Evolutionary conservation across 257 asterid genomes (phyloP), one percentile per base, ranked within the genome.

Genomic region (Schizonepeta tenuifolia): DNA sequence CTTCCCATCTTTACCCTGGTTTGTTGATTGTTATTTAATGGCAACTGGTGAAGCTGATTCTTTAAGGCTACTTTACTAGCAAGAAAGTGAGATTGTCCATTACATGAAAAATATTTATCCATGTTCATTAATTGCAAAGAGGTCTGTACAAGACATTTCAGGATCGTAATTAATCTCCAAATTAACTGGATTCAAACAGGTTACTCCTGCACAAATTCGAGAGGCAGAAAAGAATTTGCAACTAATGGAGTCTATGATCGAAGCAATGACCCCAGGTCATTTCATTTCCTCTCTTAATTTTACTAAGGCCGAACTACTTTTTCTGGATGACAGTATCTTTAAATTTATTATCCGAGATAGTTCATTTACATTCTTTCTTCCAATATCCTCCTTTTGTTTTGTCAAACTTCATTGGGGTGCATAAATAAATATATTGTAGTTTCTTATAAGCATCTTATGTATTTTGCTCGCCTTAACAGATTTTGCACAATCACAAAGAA

Each of bases 121-220:
- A 55, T 47, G 65, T 77, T 63, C 69, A 38, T 75, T 11, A 22
- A 28, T n/a, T 71, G 46, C 72, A 67, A 54, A 53, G 50, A 18
- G 58, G 49, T 72, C 21, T 40, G 41, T 58, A 9, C 55, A 70
- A 56, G 65, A 69, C 58, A 70, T 68, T 73, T 71, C 68, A 22
- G 26, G 65, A 60, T 53, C 65, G 61, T 72, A 62, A 66, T 31
- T 49, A 15, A 68, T 60, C 31, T 67, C 72, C 66, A 59, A 73
- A 65, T 12, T 74, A 50, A 69, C 71, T 80, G 55, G 83, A 41
- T 66, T 40, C 73, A 64, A 68, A 78, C 86, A 90, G 98, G 89
- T 94, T n/a, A 86, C 97, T 78, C 99, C 99, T 75, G 91, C 99
- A 77, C 99, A 94, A 87, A 87, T 94, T 80, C 95, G 99, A 71